phyloP scores from a whole-genome alignment of 2,329 filamentous ascomycete species.

The Neospermospora avenae region DNA sequence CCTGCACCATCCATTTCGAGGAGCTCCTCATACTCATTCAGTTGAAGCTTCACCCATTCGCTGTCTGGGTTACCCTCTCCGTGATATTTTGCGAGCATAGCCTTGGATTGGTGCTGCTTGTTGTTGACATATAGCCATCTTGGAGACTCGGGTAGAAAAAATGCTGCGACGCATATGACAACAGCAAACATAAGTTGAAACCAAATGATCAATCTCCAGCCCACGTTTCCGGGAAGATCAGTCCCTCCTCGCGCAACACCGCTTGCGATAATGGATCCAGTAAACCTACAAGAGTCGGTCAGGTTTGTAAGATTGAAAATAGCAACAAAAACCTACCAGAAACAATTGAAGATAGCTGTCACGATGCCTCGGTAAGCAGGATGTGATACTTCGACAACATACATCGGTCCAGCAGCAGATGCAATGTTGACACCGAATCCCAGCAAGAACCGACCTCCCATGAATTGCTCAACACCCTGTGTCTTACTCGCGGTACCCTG shows the following conservation, averaged over 20 bases:
- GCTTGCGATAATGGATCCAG: constrained; percentile 51
- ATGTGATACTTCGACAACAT: constrained; percentile 46
- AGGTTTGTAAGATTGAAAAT: neutral
- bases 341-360: constrained; percentile 34
- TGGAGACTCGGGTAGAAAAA: constrained; percentile 59
- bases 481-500: constrained; percentile 40
- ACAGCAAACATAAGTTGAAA: constrained; percentile 43
- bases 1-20: constrained; percentile 43
- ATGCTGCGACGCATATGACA: constrained; percentile 46
- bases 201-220: constrained; percentile 54
- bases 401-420: constrained; percentile 45
- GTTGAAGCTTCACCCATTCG: constrained; percentile 49
- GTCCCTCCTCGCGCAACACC: constrained; percentile 52
- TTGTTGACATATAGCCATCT: constrained; percentile 45
- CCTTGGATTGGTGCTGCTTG: constrained; percentile 37
- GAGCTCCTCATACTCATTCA: constrained; percentile 48
- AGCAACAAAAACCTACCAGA: constrained; percentile 35
- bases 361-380: constrained; percentile 45
- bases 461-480: constrained; percentile 41
- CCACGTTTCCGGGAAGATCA: constrained; percentile 38
- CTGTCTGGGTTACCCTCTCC: constrained; percentile 49
- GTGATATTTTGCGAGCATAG: constrained; percentile 47
- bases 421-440: constrained; percentile 53
- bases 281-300: constrained; percentile 39
- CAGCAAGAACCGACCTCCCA: constrained; percentile 58